Base-by-base conservation (phyloP, 495 filamentous ascomycete genomes). In the Aspergillus incahuasiensis region DNA sequence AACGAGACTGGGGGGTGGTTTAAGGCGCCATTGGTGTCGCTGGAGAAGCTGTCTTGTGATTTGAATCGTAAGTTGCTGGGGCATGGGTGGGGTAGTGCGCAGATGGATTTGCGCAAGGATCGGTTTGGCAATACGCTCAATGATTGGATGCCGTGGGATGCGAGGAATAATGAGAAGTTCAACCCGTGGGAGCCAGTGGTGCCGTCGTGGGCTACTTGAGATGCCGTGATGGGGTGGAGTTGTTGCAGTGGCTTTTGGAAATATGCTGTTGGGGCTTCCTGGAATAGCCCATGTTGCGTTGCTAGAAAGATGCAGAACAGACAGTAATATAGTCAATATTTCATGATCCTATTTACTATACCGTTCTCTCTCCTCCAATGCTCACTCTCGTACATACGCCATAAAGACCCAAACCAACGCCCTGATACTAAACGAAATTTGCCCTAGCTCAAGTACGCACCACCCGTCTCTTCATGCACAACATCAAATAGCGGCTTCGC, bases 401-500 rank as follows among this genome's bases (percentile, higher is more conserved):
- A 28, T 4, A 44, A 13, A 19, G 13, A 11, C 41, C 21, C 22
- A 44, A 34, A 32, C n/a, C n/a, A n/a, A n/a, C n/a, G n/a, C n/a
- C n/a, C n/a, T n/a, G n/a, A n/a, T n/a, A 15, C 13, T 9, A 7
- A 13, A 50, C 18, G 3, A 22, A 24, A 22, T 34, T 18, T 11
- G 41, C 15, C 38, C 20, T 55, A 84, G 34, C 78, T 59, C 61
- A 84, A 61, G 66, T 85, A 85, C 8, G 76, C 74, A n/a, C 79
- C 80, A 52, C 73, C 71, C 35, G 81, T 84, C 70, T 89, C 84
- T 55, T 77, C 77, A 38, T 85, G 81, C 55, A 89, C 83, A 39
- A 88, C 66, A 71, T 91, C 86, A 72, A 90, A 91, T 59, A 85
- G 52, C n/a, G 88, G 85, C 70, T 82, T 83, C 16, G 84, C 86